Percentiles rank a stretch among this genome's conserved stretches.
Evolutionary conservation across 148 eudicot genomes (phyloP).

Genomic region (Chenopodium album): DNA sequence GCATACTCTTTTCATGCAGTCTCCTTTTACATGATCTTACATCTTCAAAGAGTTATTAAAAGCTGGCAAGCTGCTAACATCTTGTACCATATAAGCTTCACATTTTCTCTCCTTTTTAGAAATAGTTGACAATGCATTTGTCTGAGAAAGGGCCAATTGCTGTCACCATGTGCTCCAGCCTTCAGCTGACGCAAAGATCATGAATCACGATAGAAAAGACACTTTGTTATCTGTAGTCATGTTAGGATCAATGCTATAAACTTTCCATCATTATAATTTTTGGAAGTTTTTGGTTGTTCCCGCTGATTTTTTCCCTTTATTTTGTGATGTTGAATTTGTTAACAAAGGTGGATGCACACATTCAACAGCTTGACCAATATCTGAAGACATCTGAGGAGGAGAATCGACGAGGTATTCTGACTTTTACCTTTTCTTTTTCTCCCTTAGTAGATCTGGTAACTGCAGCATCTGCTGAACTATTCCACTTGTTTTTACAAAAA

Average conservation of each 20-base stretch:
- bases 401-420: constrained; percentile 60
- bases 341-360: constrained; percentile 87
- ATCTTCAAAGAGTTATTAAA: neutral
- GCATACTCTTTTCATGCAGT: neutral
- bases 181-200: neutral
- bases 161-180: neutral
- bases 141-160: neutral
- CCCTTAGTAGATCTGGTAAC: neutral
- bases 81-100: neutral
- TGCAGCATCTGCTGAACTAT: neutral
- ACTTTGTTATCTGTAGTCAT: neutral
- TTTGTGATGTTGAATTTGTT: constrained; percentile 17
- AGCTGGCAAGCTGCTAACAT: neutral
- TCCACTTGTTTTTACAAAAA: neutral
- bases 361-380: constrained; percentile 96
- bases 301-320: neutral
- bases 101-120: neutral
- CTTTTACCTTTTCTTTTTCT: constrained; percentile 8
- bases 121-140: neutral
- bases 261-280: neutral
- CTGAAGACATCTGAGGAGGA: constrained; percentile 79
- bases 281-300: neutral
- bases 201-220: neutral
- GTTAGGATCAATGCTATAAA: neutral
- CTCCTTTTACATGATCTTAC: neutral